Conservation (phyloP, 345 rosid species). For the Hibiscus tridactylites region DNA sequence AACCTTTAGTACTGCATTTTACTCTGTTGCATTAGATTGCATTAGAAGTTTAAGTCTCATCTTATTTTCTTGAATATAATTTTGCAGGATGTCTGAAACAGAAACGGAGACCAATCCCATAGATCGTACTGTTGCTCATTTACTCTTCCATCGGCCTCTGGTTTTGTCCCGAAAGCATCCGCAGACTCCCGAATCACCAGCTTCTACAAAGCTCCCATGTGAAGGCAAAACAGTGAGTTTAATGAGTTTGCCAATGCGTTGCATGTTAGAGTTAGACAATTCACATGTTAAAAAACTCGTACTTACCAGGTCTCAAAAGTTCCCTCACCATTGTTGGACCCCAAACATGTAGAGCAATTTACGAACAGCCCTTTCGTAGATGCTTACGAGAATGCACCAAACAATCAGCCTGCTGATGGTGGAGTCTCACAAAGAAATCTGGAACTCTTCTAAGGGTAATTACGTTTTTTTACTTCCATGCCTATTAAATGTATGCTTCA, state of each 20-base stretch:
- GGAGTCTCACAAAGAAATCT: background rate
- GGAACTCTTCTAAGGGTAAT: background rate
- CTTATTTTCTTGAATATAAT: background rate
- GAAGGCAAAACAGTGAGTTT: conserved; percentile 26
- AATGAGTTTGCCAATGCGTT: conserved; percentile 18
- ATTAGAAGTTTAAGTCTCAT: background rate
- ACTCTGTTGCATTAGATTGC: background rate
- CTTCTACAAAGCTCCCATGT: conserved; percentile 31
- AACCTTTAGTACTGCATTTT: background rate
- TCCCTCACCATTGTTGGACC: conserved; percentile 7
- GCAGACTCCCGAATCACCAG: conserved; percentile 53
- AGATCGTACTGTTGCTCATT: conserved; percentile 78
- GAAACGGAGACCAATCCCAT: conserved; percentile 88
- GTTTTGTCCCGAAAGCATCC: conserved; percentile 38
- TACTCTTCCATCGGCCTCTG: conserved; percentile 73
- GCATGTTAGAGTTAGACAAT: conserved; percentile 24
- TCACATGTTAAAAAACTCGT: conserved; percentile 8
- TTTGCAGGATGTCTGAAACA: conserved; percentile 24
- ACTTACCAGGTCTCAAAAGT: conserved; percentile 18
- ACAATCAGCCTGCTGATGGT: conserved; percentile 18
- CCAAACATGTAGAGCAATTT: conserved; percentile 7
- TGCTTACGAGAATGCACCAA: conserved; percentile 19
- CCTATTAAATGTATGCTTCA: background rate
- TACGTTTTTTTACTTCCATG: background rate
- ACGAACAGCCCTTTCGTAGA: conserved; percentile 12